Evolutionary conservation across 345 rosid genomes (phyloP), one percentile per base, ranked within the genome.

Genomic region (Citrus maxima): DNA sequence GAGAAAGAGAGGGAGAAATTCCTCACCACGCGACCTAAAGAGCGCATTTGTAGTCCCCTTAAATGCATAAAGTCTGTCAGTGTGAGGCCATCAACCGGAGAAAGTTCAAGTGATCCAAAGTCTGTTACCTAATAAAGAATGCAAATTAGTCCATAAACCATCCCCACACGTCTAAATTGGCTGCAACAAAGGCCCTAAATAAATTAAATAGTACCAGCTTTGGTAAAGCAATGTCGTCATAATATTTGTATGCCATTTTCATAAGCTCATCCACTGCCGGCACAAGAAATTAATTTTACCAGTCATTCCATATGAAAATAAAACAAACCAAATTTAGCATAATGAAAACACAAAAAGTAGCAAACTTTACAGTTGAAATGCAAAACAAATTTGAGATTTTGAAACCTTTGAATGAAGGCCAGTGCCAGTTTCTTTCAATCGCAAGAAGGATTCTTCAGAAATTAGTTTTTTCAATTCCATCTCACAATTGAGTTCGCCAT

Each of bases 1-100:
- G n/a, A n/a, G n/a, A n/a, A n/a, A n/a, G n/a, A n/a, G n/a, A n/a
- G n/a, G n/a, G n/a, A n/a, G n/a, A n/a, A n/a, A n/a, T n/a, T n/a
- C n/a, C 93, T 88, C 76, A 91, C 95, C 91, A 91, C 89, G n/a
- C 77, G 75, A 72, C 93, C 95, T 82, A 91, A 83, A 72, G 91
- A 89, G 51, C 56, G 85, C 88, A 91, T 88, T 76, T 88, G 90
- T 66, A 91, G 79, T 77, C 95, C 95, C 81, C 92, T 88, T 72
- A 89, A 82, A 85, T 91, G 93, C 95, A 89, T 87, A 81, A 91
- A 91, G 79, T 91, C 93, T 4, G 93, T 89, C 54, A 91, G 83
- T 9, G 95, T 86, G 74, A 84, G 89, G 40, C 95, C 95, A 81
- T 89, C 95, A 80, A 89, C 92, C 0, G 92, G 93, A 63, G 27